Evolutionary conservation across 768 basidiomycete species (phyloP), one percentile per base, ranked within the genome.

Genomic region (Rhodotorula babjevae): DNA sequence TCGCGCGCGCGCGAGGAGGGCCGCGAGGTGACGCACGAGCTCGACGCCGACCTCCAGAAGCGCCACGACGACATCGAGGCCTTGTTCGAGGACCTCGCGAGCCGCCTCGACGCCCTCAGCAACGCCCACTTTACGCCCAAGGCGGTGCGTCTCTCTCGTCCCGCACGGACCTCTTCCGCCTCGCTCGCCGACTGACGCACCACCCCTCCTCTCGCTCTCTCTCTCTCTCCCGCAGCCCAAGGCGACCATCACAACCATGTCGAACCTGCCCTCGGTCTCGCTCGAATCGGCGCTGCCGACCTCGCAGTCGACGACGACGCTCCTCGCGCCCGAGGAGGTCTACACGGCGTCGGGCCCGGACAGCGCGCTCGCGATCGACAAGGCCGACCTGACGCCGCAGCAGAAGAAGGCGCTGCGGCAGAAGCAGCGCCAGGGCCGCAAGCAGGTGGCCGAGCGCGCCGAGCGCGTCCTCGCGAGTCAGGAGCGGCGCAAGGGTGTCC

Each of bases 101-200:
- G 85, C 58, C 96, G 95, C 79, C 84, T 98, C 49, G 96, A 98
- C 81, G 92, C 95, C 29, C 83, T 98, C 49, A 91, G 90, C 80
- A 98, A 97, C 79, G 88, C 93, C 3, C 92, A 97, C 80, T 98
- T 93, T 80, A 89, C 91, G 25, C 96, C 95, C 2, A 97, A 97
- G 81, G 87, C 88, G 80, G 95, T 95, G 72, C 65, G 87, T 84
- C 23, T 18, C 44, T n/a, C 27, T 36, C 31, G 15, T 23, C 44
- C 53, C 29, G 44, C 12, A n/a, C 67, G 27, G 25, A 0, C 25
- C 65, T 33, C 46, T 55, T 12, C 29, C n/a, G n/a, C 53, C n/a
- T 49, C 0, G 3, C 21, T 33, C 19, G n/a, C 11, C 31, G 27
- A 18, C 44, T 46, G 44, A 46, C 44, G 9, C 44, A 7, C 42